A percentile compares a stretch with the other conserved stretches of the same genome.
Evolutionary conservation across 2,329 filamentous ascomycete species (phyloP).

Genomic region (Aspergillus latus): DNA sequence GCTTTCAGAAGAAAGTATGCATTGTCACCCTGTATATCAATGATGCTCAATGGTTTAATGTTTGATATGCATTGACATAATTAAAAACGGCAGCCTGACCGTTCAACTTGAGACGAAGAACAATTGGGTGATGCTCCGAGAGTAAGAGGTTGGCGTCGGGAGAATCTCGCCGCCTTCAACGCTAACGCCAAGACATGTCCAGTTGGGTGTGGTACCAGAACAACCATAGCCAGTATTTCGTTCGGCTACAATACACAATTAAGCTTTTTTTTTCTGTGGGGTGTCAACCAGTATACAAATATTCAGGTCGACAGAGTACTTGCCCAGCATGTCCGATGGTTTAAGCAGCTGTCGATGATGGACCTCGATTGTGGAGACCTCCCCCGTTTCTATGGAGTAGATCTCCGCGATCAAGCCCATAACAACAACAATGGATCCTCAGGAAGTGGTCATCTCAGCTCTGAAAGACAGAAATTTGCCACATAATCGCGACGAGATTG

Average conservation of each 20-base stretch:
- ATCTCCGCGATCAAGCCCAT: conserved; percentile 5
- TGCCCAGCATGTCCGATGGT: neutral
- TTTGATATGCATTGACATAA: neutral
- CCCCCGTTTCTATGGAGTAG: neutral
- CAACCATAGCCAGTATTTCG: neutral
- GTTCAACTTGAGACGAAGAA: neutral
- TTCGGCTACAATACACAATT: too few relatives aligned
- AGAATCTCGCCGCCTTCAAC: conserved; percentile 14
- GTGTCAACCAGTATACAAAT: neutral
- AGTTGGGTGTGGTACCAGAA: too few relatives aligned
- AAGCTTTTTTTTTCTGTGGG: too few relatives aligned
- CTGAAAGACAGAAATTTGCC: conserved; percentile 33
- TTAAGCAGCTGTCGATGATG: neutral
- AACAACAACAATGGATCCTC: conserved; percentile 20
- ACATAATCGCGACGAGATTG: conserved; percentile 30
- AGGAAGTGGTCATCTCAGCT: conserved; percentile 25
- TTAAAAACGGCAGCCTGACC: neutral
- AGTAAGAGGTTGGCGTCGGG: neutral
- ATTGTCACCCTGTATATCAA: neutral
- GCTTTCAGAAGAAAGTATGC: neutral
- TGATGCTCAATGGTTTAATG: neutral
- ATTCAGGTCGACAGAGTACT: neutral
- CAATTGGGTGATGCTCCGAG: neutral
- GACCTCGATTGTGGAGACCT: neutral
- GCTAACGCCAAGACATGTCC: conserved; percentile 15